A percentile compares a stretch with the other conserved stretches of the same genome.
These are phyloP conservation scores for Stephanodiscus triporus DNA, from an alignment of 108 stramenopile species.

Conservation along the genomic window DNA sequence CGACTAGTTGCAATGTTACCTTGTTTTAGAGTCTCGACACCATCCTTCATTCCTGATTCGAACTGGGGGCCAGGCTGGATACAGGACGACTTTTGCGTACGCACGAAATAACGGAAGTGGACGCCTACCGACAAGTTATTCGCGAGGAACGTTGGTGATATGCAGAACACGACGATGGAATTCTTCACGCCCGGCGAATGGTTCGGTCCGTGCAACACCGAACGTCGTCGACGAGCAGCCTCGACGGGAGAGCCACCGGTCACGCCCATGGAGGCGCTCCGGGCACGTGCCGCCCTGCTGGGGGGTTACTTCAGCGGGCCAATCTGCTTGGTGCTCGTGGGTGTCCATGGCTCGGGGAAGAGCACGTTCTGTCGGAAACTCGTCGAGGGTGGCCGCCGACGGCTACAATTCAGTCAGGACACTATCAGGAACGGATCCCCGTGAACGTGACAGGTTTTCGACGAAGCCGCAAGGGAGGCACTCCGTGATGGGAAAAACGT, in stretches of 20 bases:
- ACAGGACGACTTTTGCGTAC: too few species aligned
- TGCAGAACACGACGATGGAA: slow-evolving; percentile 30
- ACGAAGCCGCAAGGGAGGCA: slow-evolving; percentile 46
- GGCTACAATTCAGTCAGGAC: slow-evolving; percentile 81
- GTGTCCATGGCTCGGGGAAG: slow-evolving; percentile 84
- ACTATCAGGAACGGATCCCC: slow-evolving; percentile 80
- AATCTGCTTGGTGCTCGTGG: slow-evolving; percentile 66
- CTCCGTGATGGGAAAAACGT: slow-evolving; percentile 56
- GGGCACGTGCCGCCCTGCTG: slow-evolving; percentile 58
- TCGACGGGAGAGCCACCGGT: slow-evolving; percentile 4
- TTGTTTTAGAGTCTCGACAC: too few species aligned
- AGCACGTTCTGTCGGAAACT: slow-evolving; percentile 61
- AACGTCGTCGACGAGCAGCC: slow-evolving; percentile 39
- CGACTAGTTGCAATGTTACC: too few species aligned
- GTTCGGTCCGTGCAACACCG: slow-evolving; percentile 67
- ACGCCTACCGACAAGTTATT: slow-evolving; percentile 75
- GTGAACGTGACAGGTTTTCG: slow-evolving; percentile 72
- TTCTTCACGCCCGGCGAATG: slow-evolving; percentile 70
- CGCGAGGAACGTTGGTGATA: slow-evolving; percentile 61
- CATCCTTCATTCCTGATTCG: too few species aligned
- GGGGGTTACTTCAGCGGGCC: slow-evolving; percentile 61
- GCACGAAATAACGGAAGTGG: too few species aligned
- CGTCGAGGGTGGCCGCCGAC: slow-evolving; percentile 33
- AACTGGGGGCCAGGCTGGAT: too few species aligned
- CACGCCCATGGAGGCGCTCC: slow-evolving; percentile 42